These are phyloP conservation scores for Madurella mycetomatis DNA, from an alignment of 2,329 filamentous ascomycete genomes.

Conservation along the genomic window DNA sequence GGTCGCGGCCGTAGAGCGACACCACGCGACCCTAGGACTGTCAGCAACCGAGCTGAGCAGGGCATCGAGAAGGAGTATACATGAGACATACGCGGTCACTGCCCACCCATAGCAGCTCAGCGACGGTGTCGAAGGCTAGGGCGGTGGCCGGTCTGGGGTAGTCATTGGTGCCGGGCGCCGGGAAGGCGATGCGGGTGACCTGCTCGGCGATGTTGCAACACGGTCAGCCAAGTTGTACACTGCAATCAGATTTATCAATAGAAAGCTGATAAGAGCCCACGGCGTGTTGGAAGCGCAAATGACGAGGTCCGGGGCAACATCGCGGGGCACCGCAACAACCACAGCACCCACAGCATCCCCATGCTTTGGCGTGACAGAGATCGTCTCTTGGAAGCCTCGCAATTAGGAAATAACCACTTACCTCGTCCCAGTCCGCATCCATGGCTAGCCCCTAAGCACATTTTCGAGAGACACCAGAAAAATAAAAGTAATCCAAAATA, in stretches of 20 bases:
- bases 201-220: constrained; percentile 33
- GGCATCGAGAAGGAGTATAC: neutral
- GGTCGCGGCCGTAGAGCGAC: constrained; percentile 80
- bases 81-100: constrained; percentile 61
- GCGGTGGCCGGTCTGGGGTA: constrained; percentile 69
- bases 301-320: neutral
- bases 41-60: constrained; percentile 1
- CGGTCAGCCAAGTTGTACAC: constrained; percentile 6
- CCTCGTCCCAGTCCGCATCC: constrained; percentile 67
- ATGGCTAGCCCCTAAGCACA: constrained; percentile 35
- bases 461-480: constrained; percentile 14
- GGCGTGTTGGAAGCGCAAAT: neutral
- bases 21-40: constrained; percentile 71
- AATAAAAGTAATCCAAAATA: constrained; percentile 1
- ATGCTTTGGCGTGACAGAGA: neutral
- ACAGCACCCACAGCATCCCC: neutral
- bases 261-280: neutral
- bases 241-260: neutral
- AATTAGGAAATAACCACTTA: constrained; percentile 33
- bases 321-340: neutral
- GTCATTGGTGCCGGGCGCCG: constrained; percentile 67
- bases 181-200: constrained; percentile 77
- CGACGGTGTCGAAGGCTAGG: constrained; percentile 80
- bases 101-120: constrained; percentile 90
- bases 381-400: neutral